These are phyloP conservation scores for Candida coleopterorum DNA, from an alignment of 805 yeast genomes.

Conservation along the genomic window DNA sequence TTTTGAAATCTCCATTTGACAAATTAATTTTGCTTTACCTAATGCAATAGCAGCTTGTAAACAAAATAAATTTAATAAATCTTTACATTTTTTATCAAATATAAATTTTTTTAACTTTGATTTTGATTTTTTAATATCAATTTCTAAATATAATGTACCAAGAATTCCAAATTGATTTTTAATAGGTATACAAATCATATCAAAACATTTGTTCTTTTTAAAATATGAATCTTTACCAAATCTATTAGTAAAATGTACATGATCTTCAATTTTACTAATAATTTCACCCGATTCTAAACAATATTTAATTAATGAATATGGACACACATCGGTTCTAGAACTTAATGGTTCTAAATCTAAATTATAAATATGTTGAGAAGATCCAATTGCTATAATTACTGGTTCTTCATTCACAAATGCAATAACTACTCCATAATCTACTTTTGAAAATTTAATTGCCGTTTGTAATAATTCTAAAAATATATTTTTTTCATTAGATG, in stretches of 20 bases:
- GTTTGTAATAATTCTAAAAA: slow-evolving; percentile 34
- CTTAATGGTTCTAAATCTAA: slow-evolving; percentile 30
- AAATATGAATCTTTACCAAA: slow-evolving; percentile 40
- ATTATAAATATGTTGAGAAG: slow-evolving; percentile 19
- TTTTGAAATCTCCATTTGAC: slow-evolving; percentile 42
- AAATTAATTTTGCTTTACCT: slow-evolving; percentile 42
- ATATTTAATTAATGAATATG: slow-evolving; percentile 34
- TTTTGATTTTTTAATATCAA: slow-evolving; percentile 6
- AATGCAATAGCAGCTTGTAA: slow-evolving; percentile 51
- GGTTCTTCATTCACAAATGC: slow-evolving; percentile 20
- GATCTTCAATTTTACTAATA: slow-evolving; percentile 33
- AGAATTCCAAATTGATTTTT: slow-evolving; percentile 35
- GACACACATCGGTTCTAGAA: slow-evolving; percentile 40
- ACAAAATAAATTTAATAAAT: slow-evolving; percentile 39
- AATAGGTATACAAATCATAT: slow-evolving; percentile 44
- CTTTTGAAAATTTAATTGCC: slow-evolving; percentile 31
- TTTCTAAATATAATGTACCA: slow-evolving; percentile 25
- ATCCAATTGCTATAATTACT: slow-evolving; percentile 23
- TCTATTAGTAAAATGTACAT: slow-evolving; percentile 24
- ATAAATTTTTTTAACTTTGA: slow-evolving; percentile 6
- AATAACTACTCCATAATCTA: slow-evolving; percentile 29
- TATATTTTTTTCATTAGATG: slow-evolving; percentile 34
- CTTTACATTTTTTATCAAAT: slow-evolving; percentile 31
- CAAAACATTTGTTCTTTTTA: slow-evolving; percentile 24
- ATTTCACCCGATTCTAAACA: slow-evolving; percentile 33